phyloP scores from a whole-genome alignment of 2,329 filamentous ascomycete genomes.

The Colletotrichum incanum region DNA sequence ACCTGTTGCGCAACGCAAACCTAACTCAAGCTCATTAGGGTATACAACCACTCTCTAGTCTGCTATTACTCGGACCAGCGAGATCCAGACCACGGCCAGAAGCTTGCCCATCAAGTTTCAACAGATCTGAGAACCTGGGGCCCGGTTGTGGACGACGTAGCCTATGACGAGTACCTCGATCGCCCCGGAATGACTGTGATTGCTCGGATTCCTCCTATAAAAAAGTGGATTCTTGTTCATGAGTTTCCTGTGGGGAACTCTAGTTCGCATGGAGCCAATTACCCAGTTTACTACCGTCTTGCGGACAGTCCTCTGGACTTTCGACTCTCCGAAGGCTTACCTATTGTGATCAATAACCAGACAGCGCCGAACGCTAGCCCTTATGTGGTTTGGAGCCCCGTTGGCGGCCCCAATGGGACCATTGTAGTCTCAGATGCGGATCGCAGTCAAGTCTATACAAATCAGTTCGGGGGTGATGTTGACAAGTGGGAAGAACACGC shows the following conservation, averaged over 20 bases:
- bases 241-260: background rate
- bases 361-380: background rate
- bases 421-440: background rate
- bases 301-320: background rate
- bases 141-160: background rate
- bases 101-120: background rate
- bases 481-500: background rate
- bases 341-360: background rate
- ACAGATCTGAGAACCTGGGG: background rate
- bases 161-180: background rate
- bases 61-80: slow-evolving; percentile 1
- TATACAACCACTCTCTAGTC: background rate
- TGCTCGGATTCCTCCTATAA: background rate
- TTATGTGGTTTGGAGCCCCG: background rate
- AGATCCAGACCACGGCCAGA: background rate
- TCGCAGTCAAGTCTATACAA: background rate
- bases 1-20: no score
- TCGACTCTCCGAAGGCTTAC: background rate
- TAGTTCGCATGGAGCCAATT: background rate
- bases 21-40: background rate
- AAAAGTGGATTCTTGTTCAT: background rate
- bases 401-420: background rate
- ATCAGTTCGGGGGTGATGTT: background rate
- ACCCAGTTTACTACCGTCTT: background rate
- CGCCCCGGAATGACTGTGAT: background rate